Evolutionary conservation across 2,329 filamentous ascomycete species (phyloP).

Genomic region (Venturia oleaginea): DNA sequence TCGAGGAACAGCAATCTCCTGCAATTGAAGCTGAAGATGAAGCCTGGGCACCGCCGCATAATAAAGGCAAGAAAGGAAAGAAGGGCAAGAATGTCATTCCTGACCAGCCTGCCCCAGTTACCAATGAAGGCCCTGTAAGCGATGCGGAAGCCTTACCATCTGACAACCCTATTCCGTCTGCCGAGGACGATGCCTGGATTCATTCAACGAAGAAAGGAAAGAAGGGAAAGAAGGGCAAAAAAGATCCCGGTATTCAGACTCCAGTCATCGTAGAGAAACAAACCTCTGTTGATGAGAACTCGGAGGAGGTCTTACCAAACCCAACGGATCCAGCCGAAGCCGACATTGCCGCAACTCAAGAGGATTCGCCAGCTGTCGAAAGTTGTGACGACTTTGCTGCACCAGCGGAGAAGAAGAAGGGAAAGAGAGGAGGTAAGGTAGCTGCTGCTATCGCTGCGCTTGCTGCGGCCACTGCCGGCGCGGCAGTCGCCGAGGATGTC

Average conservation of each 20-base stretch:
- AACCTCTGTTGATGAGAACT: not conserved
- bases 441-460: not conserved
- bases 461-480: not conserved
- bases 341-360: not conserved
- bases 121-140: not conserved
- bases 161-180: not conserved
- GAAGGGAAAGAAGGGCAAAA: slow-evolving; percentile 41
- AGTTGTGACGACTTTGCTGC: not conserved
- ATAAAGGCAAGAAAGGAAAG: not conserved
- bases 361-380: not conserved
- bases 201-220: slow-evolving; percentile 63
- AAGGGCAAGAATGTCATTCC: not conserved
- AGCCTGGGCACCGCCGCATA: not conserved
- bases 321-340: not conserved
- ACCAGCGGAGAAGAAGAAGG: not conserved
- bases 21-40: not conserved
- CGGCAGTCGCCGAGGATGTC: not conserved
- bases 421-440: not conserved
- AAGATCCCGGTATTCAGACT: not conserved
- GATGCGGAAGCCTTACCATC: not conserved
- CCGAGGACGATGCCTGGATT: slow-evolving; percentile 69
- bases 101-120: not conserved
- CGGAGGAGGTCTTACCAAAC: not conserved
- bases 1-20: not conserved
- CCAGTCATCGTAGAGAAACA: not conserved